Conservation (phyloP, 805 yeast species). For the Suhomyces vadensis region DNA sequence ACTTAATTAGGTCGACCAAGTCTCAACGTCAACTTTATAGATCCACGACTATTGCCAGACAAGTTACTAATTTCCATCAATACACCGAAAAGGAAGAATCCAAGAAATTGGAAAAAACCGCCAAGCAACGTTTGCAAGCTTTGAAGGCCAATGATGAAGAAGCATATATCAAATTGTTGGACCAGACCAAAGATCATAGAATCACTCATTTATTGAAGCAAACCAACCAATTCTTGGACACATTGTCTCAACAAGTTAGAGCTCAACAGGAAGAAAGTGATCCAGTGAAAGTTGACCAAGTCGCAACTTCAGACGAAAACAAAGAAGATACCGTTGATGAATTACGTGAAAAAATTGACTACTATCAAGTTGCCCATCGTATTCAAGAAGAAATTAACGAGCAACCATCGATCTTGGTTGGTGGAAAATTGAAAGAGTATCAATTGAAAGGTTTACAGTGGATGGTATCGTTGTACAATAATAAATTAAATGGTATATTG, state of each 20-base stretch:
- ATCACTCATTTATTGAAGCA: constrained; percentile 80
- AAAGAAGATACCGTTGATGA: constrained; percentile 48
- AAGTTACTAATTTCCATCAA: constrained; percentile 50
- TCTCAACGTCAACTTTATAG: constrained; percentile 26
- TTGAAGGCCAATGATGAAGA: constrained; percentile 87
- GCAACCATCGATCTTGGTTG: constrained; percentile 71
- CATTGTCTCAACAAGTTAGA: constrained; percentile 76
- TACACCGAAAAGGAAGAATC: constrained; percentile 72
- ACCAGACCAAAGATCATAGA: constrained; percentile 85
- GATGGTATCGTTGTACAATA: constrained; percentile 66
- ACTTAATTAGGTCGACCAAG: constrained; percentile 21
- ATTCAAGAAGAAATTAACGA: constrained; percentile 63
- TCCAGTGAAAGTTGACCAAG: constrained; percentile 31
- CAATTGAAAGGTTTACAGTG: constrained; percentile 65
- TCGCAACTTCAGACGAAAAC: constrained; percentile 31
- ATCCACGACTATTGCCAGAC: constrained; percentile 28
- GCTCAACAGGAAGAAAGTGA: constrained; percentile 58
- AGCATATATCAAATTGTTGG: constrained; percentile 78
- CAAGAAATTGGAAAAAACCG: constrained; percentile 72
- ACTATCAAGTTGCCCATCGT: constrained; percentile 79
- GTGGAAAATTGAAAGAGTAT: constrained; percentile 79
- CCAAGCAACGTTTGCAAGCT: constrained; percentile 86
- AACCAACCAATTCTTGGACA: constrained; percentile 74
- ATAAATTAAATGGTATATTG: constrained; percentile 61
- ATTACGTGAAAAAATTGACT: constrained; percentile 66